These are phyloP conservation scores for Aspergillus ochraceus DNA, from an alignment of 2,329 filamentous ascomycete genomes.

Conservation along the genomic window DNA sequence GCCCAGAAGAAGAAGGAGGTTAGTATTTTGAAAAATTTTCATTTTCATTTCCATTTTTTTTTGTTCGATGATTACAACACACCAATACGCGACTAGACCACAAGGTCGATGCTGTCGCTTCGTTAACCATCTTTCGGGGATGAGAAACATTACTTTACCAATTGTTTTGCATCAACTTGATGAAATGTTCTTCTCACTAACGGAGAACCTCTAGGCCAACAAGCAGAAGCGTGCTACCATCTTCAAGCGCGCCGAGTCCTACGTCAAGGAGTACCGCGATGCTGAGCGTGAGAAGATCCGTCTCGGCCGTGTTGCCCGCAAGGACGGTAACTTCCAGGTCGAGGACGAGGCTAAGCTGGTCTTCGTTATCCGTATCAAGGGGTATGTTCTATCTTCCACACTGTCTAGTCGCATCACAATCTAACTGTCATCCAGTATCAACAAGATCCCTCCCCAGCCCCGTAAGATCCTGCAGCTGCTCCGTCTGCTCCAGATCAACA, in stretches of 20 bases:
- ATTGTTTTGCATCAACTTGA: slow-evolving; percentile 2
- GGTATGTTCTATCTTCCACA: slow-evolving; percentile 51
- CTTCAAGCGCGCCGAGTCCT: slow-evolving; percentile 99
- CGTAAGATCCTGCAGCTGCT: slow-evolving; percentile 99
- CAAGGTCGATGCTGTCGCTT: slow-evolving; percentile 89
- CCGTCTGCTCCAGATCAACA: slow-evolving; percentile 99
- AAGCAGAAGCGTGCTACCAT: slow-evolving; percentile 98
- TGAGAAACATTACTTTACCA: slow-evolving; percentile 55
- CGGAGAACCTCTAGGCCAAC: slow-evolving; percentile 66
- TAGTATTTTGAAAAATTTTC: slow-evolving; percentile 45
- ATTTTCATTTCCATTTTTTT: slow-evolving; percentile 18
- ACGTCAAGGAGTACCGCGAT: slow-evolving; percentile 99
- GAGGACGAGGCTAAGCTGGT: slow-evolving; percentile 93
- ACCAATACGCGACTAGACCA: slow-evolving; percentile 88
- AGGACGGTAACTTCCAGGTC: slow-evolving; percentile 90
- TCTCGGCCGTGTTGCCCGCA: slow-evolving; percentile 83
- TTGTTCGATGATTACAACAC: slow-evolving; percentile 78
- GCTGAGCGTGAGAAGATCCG: slow-evolving; percentile 98
- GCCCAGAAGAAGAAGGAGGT: slow-evolving; percentile 89
- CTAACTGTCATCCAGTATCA: slow-evolving; percentile 69
- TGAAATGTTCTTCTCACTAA: slow-evolving; percentile 26
- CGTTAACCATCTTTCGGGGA: slow-evolving; percentile 63
- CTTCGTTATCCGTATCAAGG: slow-evolving; percentile 99
- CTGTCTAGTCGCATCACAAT: not conserved
- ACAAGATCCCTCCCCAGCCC: slow-evolving; percentile 99